Conservation (phyloP, 805 yeast genomes). For the Spathaspora sp. region DNA sequence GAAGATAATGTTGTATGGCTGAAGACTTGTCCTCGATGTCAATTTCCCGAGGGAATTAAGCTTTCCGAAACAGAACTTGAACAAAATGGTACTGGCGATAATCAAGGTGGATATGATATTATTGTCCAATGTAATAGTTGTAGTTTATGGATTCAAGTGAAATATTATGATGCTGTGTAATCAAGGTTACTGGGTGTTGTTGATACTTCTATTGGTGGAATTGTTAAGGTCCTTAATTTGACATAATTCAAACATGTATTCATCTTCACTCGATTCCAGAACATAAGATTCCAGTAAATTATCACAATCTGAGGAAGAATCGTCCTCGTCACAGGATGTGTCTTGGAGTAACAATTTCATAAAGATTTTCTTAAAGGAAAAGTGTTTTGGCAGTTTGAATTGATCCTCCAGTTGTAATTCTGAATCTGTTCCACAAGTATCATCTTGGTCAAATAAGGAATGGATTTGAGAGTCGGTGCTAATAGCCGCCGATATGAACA, state of each 20-base stretch:
- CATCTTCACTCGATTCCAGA: background rate
- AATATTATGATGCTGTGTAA: slow-evolving; percentile 47
- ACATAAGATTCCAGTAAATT: background rate
- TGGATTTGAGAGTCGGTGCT: background rate
- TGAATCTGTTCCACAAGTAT: background rate
- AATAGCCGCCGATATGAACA: background rate
- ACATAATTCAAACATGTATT: background rate
- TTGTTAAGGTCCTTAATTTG: background rate
- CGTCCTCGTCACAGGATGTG: background rate
- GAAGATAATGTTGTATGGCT: slow-evolving; percentile 38
- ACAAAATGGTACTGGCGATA: slow-evolving; percentile 47
- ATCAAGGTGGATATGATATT: slow-evolving; percentile 55
- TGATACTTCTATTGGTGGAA: background rate
- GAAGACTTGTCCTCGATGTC: slow-evolving; percentile 68
- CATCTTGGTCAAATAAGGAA: background rate
- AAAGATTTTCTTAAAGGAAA: background rate
- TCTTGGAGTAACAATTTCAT: background rate
- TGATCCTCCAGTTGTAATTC: background rate
- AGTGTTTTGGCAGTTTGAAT: background rate
- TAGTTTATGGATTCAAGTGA: slow-evolving; percentile 80
- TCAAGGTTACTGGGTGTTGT: background rate
- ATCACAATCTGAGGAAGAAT: background rate
- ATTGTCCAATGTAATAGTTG: slow-evolving; percentile 79
- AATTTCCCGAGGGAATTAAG: slow-evolving; percentile 46
- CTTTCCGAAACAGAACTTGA: slow-evolving; percentile 62